Percentiles rank a stretch among this genome's conserved stretches.
Evolutionary conservation across 2,329 filamentous ascomycete genomes (phyloP).

Genomic region (Phaeosphaeriaceae sp.): DNA sequence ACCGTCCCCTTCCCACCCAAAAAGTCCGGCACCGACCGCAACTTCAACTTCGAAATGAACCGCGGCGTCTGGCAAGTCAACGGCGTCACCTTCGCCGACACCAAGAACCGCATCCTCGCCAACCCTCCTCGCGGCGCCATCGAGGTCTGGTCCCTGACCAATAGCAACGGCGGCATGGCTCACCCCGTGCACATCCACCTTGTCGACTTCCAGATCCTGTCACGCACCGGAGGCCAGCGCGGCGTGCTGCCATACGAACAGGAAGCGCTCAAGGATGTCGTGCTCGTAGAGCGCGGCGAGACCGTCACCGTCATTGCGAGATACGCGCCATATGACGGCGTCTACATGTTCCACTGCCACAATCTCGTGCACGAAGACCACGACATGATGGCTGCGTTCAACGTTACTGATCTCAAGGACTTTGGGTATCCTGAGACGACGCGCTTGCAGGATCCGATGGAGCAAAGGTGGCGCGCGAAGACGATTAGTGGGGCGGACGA

Average conservation of each 20-base stretch:
- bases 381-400: slow-evolving; percentile 54
- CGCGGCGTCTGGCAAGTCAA: slow-evolving; percentile 42
- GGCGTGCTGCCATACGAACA: slow-evolving; percentile 61
- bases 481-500: not conserved
- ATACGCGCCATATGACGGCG: slow-evolving; percentile 53
- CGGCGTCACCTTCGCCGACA: slow-evolving; percentile 42
- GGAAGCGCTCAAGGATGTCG: slow-evolving; percentile 64
- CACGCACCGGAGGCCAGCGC: slow-evolving; percentile 53
- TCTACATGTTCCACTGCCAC: slow-evolving; percentile 58
- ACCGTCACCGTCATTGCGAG: slow-evolving; percentile 35
- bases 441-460: slow-evolving; percentile 41
- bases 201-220: slow-evolving; percentile 64
- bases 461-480: slow-evolving; percentile 9
- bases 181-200: slow-evolving; percentile 66
- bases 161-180: slow-evolving; percentile 58
- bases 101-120: slow-evolving; percentile 40
- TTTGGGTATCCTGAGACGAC: slow-evolving; percentile 44
- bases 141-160: slow-evolving; percentile 52
- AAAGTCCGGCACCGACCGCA: slow-evolving; percentile 14
- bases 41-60: slow-evolving; percentile 41
- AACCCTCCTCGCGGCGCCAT: slow-evolving; percentile 38
- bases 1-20: slow-evolving; percentile 32
- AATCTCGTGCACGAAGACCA: slow-evolving; percentile 55
- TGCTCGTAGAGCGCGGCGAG: slow-evolving; percentile 62
- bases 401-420: slow-evolving; percentile 47